Percentiles rank a stretch among this genome's conserved stretches.
phyloP scores from a whole-genome alignment of 1,139 yeast species.

The Diutina neorugosa region DNA sequence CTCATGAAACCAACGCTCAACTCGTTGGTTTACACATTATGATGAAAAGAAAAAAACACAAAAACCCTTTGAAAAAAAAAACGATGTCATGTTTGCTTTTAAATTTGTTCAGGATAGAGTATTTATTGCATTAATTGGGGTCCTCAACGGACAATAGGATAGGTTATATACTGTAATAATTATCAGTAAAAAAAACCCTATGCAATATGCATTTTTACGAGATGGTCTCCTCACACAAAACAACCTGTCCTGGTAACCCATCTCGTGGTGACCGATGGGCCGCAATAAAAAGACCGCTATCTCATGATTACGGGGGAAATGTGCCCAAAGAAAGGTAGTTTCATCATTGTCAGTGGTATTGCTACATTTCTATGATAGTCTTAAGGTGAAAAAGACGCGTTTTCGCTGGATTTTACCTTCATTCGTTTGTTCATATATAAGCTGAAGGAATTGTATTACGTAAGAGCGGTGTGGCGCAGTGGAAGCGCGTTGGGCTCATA shows the following conservation, averaged over 20 bases:
- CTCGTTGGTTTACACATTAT: constrained; percentile 25
- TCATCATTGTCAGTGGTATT: too few species aligned
- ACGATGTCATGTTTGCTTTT: constrained; percentile 9
- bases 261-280: too few species aligned
- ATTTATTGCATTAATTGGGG: constrained; percentile 35
- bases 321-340: too few species aligned
- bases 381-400: too few species aligned
- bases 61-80: neutral
- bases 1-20: constrained; percentile 38
- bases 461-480: constrained; percentile 4
- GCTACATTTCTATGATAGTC: too few species aligned
- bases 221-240: neutral
- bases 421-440: too few species aligned
- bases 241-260: too few species aligned
- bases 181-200: neutral
- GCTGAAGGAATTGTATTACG: neutral
- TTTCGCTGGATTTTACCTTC: too few species aligned
- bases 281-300: too few species aligned
- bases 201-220: neutral
- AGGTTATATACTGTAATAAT: constrained; percentile 12
- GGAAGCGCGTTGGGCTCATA: constrained; percentile 5
- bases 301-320: too few species aligned
- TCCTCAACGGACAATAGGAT: constrained; percentile 39
- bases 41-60: neutral
- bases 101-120: constrained; percentile 25